phyloP scores from a whole-genome alignment of 441 rosid species.

The Dalechampia spathulata region DNA sequence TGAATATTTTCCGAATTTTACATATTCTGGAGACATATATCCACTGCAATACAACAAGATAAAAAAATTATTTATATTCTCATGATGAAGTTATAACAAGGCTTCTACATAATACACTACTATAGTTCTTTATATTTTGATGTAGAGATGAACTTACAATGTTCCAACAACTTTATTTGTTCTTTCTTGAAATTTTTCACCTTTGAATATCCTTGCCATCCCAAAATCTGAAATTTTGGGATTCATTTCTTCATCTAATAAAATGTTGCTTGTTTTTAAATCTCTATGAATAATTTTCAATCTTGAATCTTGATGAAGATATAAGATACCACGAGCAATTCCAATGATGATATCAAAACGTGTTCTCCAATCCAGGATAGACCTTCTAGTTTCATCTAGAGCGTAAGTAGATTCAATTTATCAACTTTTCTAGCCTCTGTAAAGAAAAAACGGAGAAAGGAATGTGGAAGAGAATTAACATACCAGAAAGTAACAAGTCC shows the following conservation, averaged over 20 bases:
- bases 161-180: slow-evolving; percentile 37
- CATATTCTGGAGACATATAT: slow-evolving; percentile 25
- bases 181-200: slow-evolving; percentile 17
- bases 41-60: slow-evolving; percentile 8
- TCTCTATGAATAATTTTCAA: slow-evolving; percentile 33
- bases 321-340: slow-evolving; percentile 14
- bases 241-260: slow-evolving; percentile 34
- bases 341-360: slow-evolving; percentile 3
- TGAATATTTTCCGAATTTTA: slow-evolving; percentile 18
- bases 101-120: too few species aligned
- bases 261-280: slow-evolving; percentile 36
- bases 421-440: too few species aligned
- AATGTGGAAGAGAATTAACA: neutral
- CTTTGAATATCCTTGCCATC: slow-evolving; percentile 34
- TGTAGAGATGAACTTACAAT: slow-evolving; percentile 21
- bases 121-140: too few species aligned
- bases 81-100: too few species aligned
- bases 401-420: too few species aligned
- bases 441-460: too few species aligned
- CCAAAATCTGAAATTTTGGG: slow-evolving; percentile 58
- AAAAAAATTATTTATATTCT: neutral
- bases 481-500: slow-evolving; percentile 8
- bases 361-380: neutral
- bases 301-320: slow-evolving; percentile 34
- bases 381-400: slow-evolving; percentile 2